Evolutionary conservation across 106 monocot genomes (phyloP).

Genomic region (Hemerocallis citrina): DNA sequence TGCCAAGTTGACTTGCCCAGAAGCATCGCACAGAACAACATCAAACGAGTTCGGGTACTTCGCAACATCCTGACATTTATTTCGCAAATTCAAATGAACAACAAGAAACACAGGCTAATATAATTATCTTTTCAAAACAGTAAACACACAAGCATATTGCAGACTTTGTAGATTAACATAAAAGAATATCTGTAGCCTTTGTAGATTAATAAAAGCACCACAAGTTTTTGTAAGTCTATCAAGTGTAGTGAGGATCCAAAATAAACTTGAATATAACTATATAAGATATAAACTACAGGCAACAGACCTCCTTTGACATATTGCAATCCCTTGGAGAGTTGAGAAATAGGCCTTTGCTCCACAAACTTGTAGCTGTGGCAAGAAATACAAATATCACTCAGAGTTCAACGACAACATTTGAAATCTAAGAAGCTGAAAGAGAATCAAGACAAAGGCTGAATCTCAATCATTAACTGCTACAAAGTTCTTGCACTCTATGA

Average conservation of each 20-base stretch:
- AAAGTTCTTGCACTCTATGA: too few relatives aligned
- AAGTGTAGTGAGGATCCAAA: not conserved
- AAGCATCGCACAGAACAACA: constrained; percentile 57
- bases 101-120: not conserved
- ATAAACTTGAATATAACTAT: not conserved
- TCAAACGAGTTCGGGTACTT: constrained; percentile 37
- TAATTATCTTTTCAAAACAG: not conserved
- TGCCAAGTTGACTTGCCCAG: constrained; percentile 66
- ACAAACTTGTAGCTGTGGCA: constrained; percentile 1
- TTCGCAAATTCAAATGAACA: not conserved
- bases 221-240: not conserved
- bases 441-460: too few relatives aligned
- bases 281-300: not conserved
- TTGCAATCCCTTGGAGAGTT: constrained; percentile 1
- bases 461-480: too few relatives aligned
- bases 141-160: not conserved
- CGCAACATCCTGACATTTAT: constrained; percentile 42
- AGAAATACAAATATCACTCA: not conserved
- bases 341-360: constrained; percentile 5
- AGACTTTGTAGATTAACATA: not conserved
- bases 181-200: not conserved
- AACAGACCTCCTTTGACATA: constrained; percentile 5
- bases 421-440: not conserved
- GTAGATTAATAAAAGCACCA: not conserved
- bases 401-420: not conserved